Evolutionary conservation across 768 basidiomycete genomes (phyloP), one percentile per base, ranked within the genome.

Genomic region (Crassisporium funariophilum): DNA sequence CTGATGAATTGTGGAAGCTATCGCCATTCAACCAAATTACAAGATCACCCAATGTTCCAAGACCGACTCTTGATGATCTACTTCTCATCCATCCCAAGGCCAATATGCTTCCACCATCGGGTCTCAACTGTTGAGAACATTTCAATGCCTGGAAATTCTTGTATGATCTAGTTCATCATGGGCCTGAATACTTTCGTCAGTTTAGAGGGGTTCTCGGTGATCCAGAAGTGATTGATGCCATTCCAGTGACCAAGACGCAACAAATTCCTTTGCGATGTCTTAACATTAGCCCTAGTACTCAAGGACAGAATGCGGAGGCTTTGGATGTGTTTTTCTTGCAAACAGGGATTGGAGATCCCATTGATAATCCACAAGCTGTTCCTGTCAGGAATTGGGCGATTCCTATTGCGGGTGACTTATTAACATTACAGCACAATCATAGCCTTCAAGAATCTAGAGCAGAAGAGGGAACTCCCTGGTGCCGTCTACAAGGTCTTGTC

Each of bases 111-210:
- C 31, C 19, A 13, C 23, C 53, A 16, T 54, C 47, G 6, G 50
- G 53, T 15, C 56, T 64, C 7, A 49, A 53, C 11, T 54, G 56
- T 3, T 53, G 47, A 12, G 41, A 65, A 9, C 52, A 50, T 7
- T 68, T 64, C 53, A 56, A 58, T 46, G 36, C 46, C 0, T 69
- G 68, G 66, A 58, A 60, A 16, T 65, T 65, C 29, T 53, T 50
- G 0, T 5, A 35, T 0, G 64, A 64, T 37, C 57, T 75, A 0
- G 8, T 65, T 21, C 31, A 44, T 0, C 37, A 62, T 43, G 65
- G 68, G 0, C 66, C 61, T 0, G 22, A 31, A 6, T 56, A 57
- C 31, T 68, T 67, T 39, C 23, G 17, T 10, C 24, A 50, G 29
- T 67, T 59, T 38, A 35, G 27, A 44, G 24, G 15, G 2, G 15